Evolutionary conservation across 1,284 basidiomycete species (phyloP).

Genomic region (Microbotryum intermedium): DNA sequence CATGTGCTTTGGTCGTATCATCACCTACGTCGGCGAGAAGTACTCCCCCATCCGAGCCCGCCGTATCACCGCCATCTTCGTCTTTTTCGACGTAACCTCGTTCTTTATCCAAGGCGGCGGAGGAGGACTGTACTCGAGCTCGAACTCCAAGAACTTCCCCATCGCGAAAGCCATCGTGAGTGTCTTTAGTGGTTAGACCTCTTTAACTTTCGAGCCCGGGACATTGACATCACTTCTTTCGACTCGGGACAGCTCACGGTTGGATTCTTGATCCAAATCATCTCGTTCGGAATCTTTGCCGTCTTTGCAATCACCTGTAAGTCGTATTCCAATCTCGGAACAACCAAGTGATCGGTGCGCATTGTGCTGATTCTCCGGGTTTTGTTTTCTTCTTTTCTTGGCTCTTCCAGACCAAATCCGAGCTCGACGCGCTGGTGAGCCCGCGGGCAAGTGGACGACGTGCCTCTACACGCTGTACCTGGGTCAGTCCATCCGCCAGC

Average conservation of each 20-base stretch:
- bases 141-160: conserved; percentile 9
- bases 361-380: too few species aligned
- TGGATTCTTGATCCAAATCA: conserved; percentile 27
- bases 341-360: too few species aligned
- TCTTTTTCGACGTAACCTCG: conserved; percentile 10
- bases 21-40: conserved; percentile 16
- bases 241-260: conserved; percentile 2
- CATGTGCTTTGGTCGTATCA: conserved; percentile 16
- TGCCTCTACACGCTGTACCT: conserved; percentile 25
- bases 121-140: conserved; percentile 14
- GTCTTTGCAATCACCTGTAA: conserved; percentile 18
- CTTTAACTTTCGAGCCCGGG: background rate
- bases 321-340: background rate
- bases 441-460: conserved; percentile 10
- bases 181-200: background rate
- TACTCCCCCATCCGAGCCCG: conserved; percentile 16
- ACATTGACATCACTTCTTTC: background rate
- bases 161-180: conserved; percentile 23
- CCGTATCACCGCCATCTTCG: conserved; percentile 25
- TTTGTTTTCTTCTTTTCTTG: too few species aligned
- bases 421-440: conserved; percentile 10
- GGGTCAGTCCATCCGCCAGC: conserved; percentile 5
- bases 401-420: conserved; percentile 12
- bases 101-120: conserved; percentile 27
- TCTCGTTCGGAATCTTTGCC: conserved; percentile 19